Conservation (phyloP, 208 protist species). For the Sergeia podlipaevii region DNA sequence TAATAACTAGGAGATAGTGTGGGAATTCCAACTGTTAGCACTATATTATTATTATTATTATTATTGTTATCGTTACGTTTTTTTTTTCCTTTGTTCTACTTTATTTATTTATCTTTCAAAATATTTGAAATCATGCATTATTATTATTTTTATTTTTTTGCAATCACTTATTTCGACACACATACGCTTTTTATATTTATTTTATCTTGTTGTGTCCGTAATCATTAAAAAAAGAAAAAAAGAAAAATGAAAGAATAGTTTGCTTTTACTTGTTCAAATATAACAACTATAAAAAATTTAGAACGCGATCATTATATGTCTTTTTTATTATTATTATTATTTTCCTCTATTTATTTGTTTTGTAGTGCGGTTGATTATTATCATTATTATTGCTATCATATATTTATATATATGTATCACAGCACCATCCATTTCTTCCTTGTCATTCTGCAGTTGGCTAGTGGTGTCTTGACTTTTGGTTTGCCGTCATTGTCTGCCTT, state of each 20-base stretch:
- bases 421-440: too few relatives aligned
- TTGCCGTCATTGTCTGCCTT: too few relatives aligned
- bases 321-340: constrained; percentile 5
- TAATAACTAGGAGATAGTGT: too few relatives aligned
- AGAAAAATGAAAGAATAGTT: neutral
- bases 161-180: neutral
- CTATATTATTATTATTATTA: too few relatives aligned
- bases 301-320: too few relatives aligned
- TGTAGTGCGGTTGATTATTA: neutral
- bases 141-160: neutral
- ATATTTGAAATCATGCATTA: neutral
- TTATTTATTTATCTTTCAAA: neutral
- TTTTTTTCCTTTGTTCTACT: constrained; percentile 1
- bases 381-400: constrained; percentile 2
- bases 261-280: neutral
- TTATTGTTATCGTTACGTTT: neutral
- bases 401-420: too few relatives aligned
- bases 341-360: constrained; percentile 8
- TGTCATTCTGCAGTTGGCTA: too few relatives aligned
- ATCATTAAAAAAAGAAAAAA: constrained; percentile 8
- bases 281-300: too few relatives aligned
- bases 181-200: neutral
- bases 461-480: too few relatives aligned
- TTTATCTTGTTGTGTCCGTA: neutral
- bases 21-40: too few relatives aligned